Conservation (phyloP, 1,284 basidiomycete genomes). For the Apiotrichum montevideense region DNA sequence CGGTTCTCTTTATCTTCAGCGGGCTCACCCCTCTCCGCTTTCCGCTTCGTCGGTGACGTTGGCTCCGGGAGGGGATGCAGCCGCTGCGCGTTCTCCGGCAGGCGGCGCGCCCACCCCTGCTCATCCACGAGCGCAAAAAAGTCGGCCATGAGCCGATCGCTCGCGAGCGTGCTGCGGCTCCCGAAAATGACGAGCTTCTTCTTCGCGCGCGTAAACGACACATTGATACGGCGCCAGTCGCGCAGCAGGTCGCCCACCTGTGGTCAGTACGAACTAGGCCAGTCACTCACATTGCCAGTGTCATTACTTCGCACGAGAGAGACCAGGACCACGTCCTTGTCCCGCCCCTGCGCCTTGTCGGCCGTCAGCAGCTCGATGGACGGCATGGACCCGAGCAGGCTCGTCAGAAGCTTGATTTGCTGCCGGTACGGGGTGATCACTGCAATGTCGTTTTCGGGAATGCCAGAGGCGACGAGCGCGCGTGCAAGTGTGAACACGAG, state of each 20-base stretch:
- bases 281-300: slow-evolving; percentile 56
- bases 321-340: slow-evolving; percentile 91
- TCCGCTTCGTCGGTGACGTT: too few species aligned
- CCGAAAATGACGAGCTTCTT: slow-evolving; percentile 87
- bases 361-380: slow-evolving; percentile 86
- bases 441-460: slow-evolving; percentile 67
- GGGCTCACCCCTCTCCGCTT: background rate
- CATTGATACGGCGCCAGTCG: slow-evolving; percentile 93
- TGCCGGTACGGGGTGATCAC: slow-evolving; percentile 90
- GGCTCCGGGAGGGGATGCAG: slow-evolving; percentile 14
- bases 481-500: slow-evolving; percentile 57
- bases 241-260: slow-evolving; percentile 86
- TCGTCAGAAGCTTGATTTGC: slow-evolving; percentile 79
- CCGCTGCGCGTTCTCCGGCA: slow-evolving; percentile 55
- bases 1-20: background rate
- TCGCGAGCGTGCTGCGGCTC: slow-evolving; percentile 63
- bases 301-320: slow-evolving; percentile 87
- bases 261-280: background rate
- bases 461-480: slow-evolving; percentile 60
- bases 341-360: slow-evolving; percentile 90
- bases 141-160: slow-evolving; percentile 56
- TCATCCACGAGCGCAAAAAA: slow-evolving; percentile 70
- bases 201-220: slow-evolving; percentile 88
- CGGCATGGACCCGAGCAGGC: slow-evolving; percentile 48
- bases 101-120: slow-evolving; percentile 61